Conservation (phyloP, 2,329 filamentous ascomycete species). For the Ophiostoma ulmi region DNA sequence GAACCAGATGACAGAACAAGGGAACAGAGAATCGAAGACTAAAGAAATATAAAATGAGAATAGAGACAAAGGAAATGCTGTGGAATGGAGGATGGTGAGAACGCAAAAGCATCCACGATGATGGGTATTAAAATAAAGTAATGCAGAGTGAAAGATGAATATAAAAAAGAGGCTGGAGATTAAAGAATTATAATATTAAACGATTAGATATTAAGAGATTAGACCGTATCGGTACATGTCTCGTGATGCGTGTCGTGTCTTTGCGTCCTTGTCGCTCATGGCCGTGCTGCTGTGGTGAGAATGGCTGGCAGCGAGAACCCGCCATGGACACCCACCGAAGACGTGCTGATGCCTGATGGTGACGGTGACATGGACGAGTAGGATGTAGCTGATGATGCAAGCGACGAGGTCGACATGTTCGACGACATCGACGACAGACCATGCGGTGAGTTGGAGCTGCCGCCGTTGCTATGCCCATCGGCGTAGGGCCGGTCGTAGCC, state of each 20-base stretch:
- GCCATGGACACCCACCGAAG: conserved; percentile 1
- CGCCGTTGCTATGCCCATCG: conserved; percentile 11
- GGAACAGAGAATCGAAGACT: neutral
- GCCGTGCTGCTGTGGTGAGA: conserved; percentile 14
- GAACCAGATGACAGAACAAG: neutral
- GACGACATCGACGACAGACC: conserved; percentile 18
- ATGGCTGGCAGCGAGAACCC: conserved; percentile 22
- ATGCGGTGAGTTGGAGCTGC: conserved; percentile 12
- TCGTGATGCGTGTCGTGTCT: neutral
- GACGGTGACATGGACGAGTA: conserved; percentile 20
- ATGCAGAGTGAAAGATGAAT: neutral
- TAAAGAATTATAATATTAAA: neutral
- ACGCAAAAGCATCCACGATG: neutral
- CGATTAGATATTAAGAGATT: conserved; percentile 5
- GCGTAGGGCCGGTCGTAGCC: conserved; percentile 13
- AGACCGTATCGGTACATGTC: neutral
- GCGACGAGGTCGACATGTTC: conserved; percentile 15
- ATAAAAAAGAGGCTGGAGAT: neutral
- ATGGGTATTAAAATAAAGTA: neutral
- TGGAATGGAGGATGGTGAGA: neutral
- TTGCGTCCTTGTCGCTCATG: neutral
- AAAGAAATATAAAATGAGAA: neutral
- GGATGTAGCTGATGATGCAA: conserved; percentile 13
- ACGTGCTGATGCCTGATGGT: neutral
- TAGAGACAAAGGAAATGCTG: neutral